phyloP scores from a whole-genome alignment of 2,329 filamentous ascomycete genomes.

The Hypoxylon sp. region DNA sequence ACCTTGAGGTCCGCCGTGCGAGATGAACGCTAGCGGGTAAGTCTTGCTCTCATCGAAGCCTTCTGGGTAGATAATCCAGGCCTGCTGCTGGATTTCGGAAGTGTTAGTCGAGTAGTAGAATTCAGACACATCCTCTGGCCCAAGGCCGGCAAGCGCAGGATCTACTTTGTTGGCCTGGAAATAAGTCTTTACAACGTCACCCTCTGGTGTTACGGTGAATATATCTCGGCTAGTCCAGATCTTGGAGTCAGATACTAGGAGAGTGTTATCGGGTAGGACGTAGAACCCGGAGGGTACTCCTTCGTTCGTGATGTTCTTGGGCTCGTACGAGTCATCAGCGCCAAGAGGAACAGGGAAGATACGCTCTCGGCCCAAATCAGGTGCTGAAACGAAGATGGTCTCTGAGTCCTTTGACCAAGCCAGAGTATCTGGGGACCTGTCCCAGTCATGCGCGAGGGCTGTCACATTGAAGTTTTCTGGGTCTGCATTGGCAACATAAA shows the following conservation, averaged over 20 bases:
- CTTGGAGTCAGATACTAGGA: conserved; percentile 55
- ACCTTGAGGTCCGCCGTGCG: conserved; percentile 68
- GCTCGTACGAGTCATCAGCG: conserved; percentile 51
- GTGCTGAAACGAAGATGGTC: conserved; percentile 52
- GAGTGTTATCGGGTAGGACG: conserved; percentile 48
- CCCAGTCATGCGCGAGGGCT: conserved; percentile 54
- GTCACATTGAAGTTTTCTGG: conserved; percentile 61
- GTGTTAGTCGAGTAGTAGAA: conserved; percentile 56
- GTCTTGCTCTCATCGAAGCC: conserved; percentile 58
- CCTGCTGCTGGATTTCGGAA: conserved; percentile 53
- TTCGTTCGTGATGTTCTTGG: conserved; percentile 55
- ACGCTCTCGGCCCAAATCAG: conserved; percentile 53
- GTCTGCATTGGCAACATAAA: conserved; percentile 61
- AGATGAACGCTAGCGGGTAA: conserved; percentile 68
- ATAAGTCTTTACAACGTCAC: conserved; percentile 51
- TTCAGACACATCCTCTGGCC: conserved; percentile 54
- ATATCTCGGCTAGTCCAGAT: conserved; percentile 57
- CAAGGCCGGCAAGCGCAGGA: conserved; percentile 53
- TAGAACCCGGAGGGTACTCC: conserved; percentile 52
- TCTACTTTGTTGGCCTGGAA: conserved; percentile 57
- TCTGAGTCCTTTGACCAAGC: conserved; percentile 52
- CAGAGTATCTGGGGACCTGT: conserved; percentile 50
- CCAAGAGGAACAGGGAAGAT: conserved; percentile 54
- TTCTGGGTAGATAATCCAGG: conserved; percentile 55
- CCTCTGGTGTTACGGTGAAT: conserved; percentile 50